A percentile compares a stretch with the other conserved stretches of the same genome.
These are phyloP conservation scores for Nasturtium officinale DNA, from an alignment of 345 rosid species.

Conservation along the genomic window DNA sequence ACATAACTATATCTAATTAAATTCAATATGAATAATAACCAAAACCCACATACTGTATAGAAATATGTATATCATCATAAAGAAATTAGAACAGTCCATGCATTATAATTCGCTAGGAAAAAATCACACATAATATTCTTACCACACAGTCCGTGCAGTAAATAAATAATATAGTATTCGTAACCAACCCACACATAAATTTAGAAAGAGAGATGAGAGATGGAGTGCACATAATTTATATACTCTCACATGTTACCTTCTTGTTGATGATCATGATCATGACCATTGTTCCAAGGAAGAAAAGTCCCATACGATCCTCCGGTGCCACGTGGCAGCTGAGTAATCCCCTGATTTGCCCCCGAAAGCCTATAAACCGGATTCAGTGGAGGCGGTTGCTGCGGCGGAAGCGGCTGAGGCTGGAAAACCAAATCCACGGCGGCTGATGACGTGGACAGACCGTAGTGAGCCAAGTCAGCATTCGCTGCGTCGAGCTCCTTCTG, in stretches of 20 bases:
- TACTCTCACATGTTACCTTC: conserved; percentile 60
- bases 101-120: neutral
- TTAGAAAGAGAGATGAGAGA: conserved; percentile 16
- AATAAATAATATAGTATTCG: neutral
- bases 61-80: conserved; percentile 1
- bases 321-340: conserved; percentile 40
- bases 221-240: conserved; percentile 21
- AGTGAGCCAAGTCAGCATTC: conserved; percentile 79
- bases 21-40: neutral
- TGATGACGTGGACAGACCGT: conserved; percentile 54
- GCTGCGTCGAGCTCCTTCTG: conserved; percentile 92
- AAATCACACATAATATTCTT: neutral
- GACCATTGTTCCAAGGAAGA: conserved; percentile 56
- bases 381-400: conserved; percentile 27
- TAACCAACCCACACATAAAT: conserved; percentile 10
- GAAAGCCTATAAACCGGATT: conserved; percentile 34
- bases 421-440: conserved; percentile 33
- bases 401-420: conserved; percentile 40
- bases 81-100: conserved; percentile 27
- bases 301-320: conserved; percentile 48
- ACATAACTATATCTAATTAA: neutral
- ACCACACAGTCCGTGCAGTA: neutral
- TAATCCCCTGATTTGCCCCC: conserved; percentile 37
- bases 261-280: conserved; percentile 62
- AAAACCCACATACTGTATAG: neutral